Percentiles rank a stretch among this genome's conserved stretches.
Evolutionary conservation across 306 rosid genomes (phyloP).

Genomic region (Cajanus cajan): DNA sequence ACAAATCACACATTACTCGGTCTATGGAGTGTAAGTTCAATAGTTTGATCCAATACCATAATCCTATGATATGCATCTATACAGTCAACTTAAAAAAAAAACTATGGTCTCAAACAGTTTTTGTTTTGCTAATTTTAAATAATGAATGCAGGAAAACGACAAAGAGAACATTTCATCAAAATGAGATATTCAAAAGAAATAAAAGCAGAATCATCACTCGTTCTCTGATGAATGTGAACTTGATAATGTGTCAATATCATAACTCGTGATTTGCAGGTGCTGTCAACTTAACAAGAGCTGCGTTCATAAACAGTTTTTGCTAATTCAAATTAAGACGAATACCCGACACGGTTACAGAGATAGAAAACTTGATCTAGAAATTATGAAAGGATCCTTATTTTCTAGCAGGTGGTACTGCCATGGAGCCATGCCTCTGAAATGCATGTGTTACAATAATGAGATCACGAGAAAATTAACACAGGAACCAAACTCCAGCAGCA

Average conservation of each 20-base stretch:
- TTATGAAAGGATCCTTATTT: background rate
- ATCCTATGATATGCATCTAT: background rate
- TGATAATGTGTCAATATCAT: background rate
- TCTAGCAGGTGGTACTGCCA: background rate
- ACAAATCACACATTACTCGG: background rate
- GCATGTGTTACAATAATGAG: background rate
- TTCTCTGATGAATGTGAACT: background rate
- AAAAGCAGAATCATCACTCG: background rate
- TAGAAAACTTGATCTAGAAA: background rate
- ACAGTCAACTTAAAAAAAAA: background rate
- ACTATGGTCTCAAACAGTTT: background rate
- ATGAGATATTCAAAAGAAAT: background rate
- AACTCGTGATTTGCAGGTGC: background rate
- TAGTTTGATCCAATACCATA: background rate
- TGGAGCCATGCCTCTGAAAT: background rate
- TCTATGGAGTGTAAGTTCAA: background rate
- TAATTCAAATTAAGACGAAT: background rate
- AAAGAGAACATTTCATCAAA: background rate
- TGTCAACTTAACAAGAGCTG: background rate
- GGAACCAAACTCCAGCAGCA: background rate
- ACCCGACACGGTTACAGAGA: background rate
- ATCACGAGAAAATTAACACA: background rate
- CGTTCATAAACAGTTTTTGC: background rate
- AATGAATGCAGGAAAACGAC: background rate
- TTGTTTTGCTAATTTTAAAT: background rate